Evolutionary conservation across 148 eudicot species (phyloP), one percentile per base, ranked within the genome.

Genomic region (Diospyros lotus): DNA sequence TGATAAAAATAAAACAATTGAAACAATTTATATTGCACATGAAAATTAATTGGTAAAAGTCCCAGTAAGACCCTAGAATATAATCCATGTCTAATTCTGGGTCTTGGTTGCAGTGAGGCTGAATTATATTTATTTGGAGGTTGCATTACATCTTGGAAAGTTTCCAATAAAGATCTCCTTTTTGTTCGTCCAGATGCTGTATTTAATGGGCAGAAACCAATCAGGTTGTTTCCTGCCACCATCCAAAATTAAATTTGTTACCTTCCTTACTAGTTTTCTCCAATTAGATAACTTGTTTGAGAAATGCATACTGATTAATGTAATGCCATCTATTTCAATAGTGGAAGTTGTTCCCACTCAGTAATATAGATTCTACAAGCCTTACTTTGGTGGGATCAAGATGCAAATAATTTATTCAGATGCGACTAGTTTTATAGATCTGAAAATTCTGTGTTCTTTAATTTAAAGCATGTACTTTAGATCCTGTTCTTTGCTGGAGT

Each of bases 101-200:
- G 17, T 74, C 51, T 14, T 42, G 52, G 56, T 62, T 78, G 82
- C 90, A 95, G 99, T 80, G 96, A 92, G 88, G 94, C 97, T 62
- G 99, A 95, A 82, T 60, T 95, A 73, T 95, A 95, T 85, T 71
- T 95, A 78, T 95, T 80, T 87, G 99, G 99, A 78, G 99, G 88
- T 63, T 95, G 99, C 81, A 67, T 95, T 62, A 90, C 99, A 38
- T 95, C 99, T 55, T 95, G 99, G 99, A 93, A 84, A 88, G 84
- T 91, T 77, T 87, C 84, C 60, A 82, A 85, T 77, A 95, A 91
- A 68, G 99, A 95, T 80, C 87, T 90, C 39, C 93, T 95, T 64
- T 95, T 92, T 76, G 97, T 95, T 48, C 87, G 97, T 73, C 99
- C 99, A 66, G 99, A 95, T 88, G 99, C 97, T 67, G 96, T 90